Conservation (phyloP, 495 filamentous ascomycete species). For the Thermochaetoides thermophila region DNA sequence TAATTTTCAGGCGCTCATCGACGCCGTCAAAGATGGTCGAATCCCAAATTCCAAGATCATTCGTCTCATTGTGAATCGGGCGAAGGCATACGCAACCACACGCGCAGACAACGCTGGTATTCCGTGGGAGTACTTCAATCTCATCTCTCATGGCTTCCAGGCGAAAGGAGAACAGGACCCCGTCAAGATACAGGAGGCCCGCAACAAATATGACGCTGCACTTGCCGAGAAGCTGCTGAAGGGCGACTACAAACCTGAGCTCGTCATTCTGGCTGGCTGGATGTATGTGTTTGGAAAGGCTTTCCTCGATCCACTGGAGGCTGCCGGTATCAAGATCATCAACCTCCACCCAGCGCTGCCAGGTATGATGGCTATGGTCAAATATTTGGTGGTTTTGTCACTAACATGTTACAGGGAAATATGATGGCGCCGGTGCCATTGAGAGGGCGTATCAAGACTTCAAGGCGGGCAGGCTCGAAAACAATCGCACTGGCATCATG, state of each 20-base stretch:
- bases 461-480: conserved; percentile 50
- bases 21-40: conserved; percentile 40
- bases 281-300: conserved; percentile 43
- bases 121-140: conserved; percentile 74
- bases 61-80: conserved; percentile 71
- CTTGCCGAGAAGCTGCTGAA: conserved; percentile 53
- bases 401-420: conserved; percentile 34
- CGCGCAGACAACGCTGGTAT: conserved; percentile 58
- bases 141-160: conserved; percentile 46
- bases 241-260: conserved; percentile 43
- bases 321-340: conserved; percentile 50
- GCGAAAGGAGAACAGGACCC: conserved; percentile 34
- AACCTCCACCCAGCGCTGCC: conserved; percentile 78
- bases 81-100: conserved; percentile 61
- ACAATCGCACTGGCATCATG: conserved; percentile 74
- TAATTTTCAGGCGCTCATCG: conserved; percentile 84
- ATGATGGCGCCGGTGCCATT: conserved; percentile 69
- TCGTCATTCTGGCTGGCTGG: conserved; percentile 56
- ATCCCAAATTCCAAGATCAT: conserved; percentile 51
- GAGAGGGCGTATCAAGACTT: conserved; percentile 64
- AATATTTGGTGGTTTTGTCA: not conserved
- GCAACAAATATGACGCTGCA: conserved; percentile 65
- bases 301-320: conserved; percentile 48
- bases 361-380: conserved; percentile 7
- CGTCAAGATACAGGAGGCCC: conserved; percentile 42